Evolutionary conservation across 106 monocot species (phyloP), one percentile per base, ranked within the genome.

Genomic region (Dioscorea zingiberensis): DNA sequence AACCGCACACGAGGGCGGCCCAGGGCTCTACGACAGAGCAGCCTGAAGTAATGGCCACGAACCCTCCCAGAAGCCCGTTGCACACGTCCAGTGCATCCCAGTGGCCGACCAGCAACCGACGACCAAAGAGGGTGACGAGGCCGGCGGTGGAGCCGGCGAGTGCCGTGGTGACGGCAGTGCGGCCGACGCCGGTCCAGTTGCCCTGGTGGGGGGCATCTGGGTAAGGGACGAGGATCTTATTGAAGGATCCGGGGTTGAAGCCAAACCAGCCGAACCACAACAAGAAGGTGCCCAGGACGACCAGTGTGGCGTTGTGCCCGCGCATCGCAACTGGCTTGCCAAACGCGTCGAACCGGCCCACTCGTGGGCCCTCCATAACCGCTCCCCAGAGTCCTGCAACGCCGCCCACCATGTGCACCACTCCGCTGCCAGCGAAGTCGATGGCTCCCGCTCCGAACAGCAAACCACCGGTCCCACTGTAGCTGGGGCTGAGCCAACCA

Each of bases 131-230:
- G 7, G 87, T 87, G 13, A 81, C 81, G 13, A 87, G 75, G 4
- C n/a, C 73, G 0, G 82, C 64, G 3, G 87, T 70, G 29, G 78
- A 87, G 27, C 79, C 87, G 83, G 71, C 1, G 83, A n/a, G n/a
- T n/a, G n/a, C n/a, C n/a, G n/a, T 87, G 54, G 82, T 80, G 54
- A 83, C 87, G 17, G 82, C 87, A 8, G 86, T 82, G 46, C 86
- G 83, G 12, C 80, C 78, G 16, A 87, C 83, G 4, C 76, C 87
- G 13, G 87, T 82, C 87, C 87, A 87, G 59, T 80, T 68, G 21
- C 87, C 85, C 54, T 69, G 66, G 59, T 57, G 3, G 65, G n/a
- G 57, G 25, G 70, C 58, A 21, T 76, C 76, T 4, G 75, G 71
- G 60, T 77, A 71, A 16, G 77, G 48, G 48, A 72, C 75, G 54